Evolutionary conservation across 2,329 filamentous ascomycete species (phyloP).

Genomic region (Trichoderma sp.): DNA sequence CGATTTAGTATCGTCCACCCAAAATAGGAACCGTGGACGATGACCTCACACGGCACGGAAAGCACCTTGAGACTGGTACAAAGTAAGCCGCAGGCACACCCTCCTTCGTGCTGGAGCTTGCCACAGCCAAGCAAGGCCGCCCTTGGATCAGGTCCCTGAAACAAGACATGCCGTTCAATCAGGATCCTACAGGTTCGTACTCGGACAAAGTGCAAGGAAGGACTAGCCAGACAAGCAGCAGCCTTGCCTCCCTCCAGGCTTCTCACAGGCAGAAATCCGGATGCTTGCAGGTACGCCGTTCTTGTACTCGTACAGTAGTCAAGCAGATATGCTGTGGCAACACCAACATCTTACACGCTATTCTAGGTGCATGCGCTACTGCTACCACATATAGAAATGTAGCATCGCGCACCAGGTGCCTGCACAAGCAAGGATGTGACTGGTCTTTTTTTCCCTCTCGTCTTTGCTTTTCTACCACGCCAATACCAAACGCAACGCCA

Average conservation of each 20-base stretch:
- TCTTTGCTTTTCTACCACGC: background rate
- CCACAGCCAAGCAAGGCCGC: constrained; percentile 1
- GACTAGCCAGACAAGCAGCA: background rate
- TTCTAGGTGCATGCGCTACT: constrained; percentile 10
- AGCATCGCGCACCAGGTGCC: background rate
- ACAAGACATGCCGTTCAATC: background rate
- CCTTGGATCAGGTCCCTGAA: background rate
- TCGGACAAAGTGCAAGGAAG: background rate
- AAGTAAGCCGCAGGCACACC: background rate
- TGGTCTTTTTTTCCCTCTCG: background rate
- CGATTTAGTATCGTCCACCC: constrained; percentile 1
- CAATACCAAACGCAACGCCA: background rate
- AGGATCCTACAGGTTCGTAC: background rate
- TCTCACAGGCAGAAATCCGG: constrained; percentile 5
- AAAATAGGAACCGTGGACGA: constrained; percentile 6
- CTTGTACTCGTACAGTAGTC: background rate
- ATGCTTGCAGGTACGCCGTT: constrained; percentile 3
- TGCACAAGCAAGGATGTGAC: constrained; percentile 14
- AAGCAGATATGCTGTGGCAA: constrained; percentile 7
- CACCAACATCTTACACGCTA: constrained; percentile 7
- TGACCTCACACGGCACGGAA: constrained; percentile 14
- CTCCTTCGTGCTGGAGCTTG: background rate
- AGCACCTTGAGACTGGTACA: background rate
- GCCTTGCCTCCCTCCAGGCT: background rate
- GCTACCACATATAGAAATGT: constrained; percentile 7